Conservation (phyloP, 1,284 basidiomycete species). For the Malassezia nana region DNA sequence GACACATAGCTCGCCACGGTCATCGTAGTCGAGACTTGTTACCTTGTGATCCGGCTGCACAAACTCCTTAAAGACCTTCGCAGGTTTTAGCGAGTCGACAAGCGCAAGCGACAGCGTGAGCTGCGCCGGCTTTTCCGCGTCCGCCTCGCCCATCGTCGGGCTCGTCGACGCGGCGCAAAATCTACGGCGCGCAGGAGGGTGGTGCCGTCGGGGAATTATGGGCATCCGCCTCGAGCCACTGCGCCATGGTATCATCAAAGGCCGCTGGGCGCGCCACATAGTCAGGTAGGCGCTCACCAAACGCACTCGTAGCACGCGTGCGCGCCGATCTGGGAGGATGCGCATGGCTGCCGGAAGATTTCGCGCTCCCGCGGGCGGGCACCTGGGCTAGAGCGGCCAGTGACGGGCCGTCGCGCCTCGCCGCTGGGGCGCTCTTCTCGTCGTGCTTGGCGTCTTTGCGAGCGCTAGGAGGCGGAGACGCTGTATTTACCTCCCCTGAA, state of each 20-base stretch:
- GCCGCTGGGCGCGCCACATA: not conserved
- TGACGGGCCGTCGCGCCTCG: not conserved
- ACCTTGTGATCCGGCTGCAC: conserved; percentile 52
- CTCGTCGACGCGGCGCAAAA: not conserved
- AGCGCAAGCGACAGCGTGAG: conserved; percentile 19
- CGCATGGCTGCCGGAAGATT: not conserved
- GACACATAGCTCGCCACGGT: conserved; percentile 71
- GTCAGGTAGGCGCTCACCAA: conserved; percentile 17
- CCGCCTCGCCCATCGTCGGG: not conserved
- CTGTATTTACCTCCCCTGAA: too few relatives aligned
- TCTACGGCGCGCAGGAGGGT: not conserved
- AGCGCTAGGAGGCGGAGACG: too few relatives aligned
- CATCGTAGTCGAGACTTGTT: conserved; percentile 81
- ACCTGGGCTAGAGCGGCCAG: not conserved
- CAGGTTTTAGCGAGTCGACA: conserved; percentile 59
- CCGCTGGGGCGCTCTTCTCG: too few relatives aligned
- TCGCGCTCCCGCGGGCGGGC: not conserved
- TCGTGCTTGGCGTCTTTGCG: too few relatives aligned
- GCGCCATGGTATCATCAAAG: conserved; percentile 15
- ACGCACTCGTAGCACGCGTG: not conserved
- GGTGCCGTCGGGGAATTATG: conserved; percentile 10
- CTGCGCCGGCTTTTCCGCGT: conserved; percentile 8
- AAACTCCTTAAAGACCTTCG: conserved; percentile 63
- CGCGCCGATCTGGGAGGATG: not conserved
- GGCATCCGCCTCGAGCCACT: conserved; percentile 1